Percentiles rank a stretch among this genome's conserved stretches.
These are phyloP conservation scores for Orbilia blumenaviensis DNA, from an alignment of 2,329 filamentous ascomycete genomes.

Conservation along the genomic window DNA sequence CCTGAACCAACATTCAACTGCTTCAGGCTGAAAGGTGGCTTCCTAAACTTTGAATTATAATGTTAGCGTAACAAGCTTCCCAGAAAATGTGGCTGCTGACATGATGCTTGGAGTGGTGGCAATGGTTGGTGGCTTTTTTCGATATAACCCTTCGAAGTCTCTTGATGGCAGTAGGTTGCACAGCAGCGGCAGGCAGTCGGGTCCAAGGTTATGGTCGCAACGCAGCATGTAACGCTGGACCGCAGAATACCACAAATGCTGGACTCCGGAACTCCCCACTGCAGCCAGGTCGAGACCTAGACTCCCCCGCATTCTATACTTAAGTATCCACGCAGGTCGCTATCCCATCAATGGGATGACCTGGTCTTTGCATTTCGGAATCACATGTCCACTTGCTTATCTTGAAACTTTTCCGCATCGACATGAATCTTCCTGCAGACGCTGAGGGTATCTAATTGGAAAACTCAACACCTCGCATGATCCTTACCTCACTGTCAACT, in stretches of 20 bases:
- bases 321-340: background rate
- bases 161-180: conserved; percentile 4
- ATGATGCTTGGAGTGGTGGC: background rate
- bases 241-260: conserved; percentile 12
- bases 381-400: conserved; percentile 4
- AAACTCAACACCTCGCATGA: background rate
- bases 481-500: background rate
- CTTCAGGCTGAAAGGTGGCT: conserved; percentile 15
- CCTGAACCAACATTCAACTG: conserved; percentile 1
- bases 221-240: conserved; percentile 18
- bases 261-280: background rate
- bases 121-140: background rate
- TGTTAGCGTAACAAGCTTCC: background rate
- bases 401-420: conserved; percentile 1
- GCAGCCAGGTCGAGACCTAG: background rate
- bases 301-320: background rate
- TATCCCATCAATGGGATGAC: background rate
- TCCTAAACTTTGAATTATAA: background rate
- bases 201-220: conserved; percentile 18
- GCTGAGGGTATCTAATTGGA: background rate
- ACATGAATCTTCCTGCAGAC: background rate
- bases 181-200: background rate
- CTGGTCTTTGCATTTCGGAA: background rate
- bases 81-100: conserved; percentile 2
- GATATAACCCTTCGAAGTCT: background rate